Conservation (phyloP, 2,329 filamentous ascomycete species). For the Trichoderma gracile region DNA sequence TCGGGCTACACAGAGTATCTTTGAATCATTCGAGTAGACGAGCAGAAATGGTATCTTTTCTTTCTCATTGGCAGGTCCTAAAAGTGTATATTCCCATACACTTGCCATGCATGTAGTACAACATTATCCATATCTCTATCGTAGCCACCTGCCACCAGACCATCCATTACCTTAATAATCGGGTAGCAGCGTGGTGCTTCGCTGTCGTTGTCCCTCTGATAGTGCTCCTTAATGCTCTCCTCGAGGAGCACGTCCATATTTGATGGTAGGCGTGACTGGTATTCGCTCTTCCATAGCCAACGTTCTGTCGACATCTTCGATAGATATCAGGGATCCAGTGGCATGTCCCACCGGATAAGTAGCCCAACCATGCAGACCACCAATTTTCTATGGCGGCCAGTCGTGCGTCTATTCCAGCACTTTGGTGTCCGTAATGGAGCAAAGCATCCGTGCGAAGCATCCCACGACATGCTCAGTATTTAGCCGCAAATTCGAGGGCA, state of each 20-base stretch:
- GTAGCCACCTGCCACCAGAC: neutral
- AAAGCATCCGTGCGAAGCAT: neutral
- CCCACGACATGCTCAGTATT: neutral
- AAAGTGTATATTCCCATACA: slow-evolving; percentile 11
- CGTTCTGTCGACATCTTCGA: neutral
- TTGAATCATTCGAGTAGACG: neutral
- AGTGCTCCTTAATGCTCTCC: neutral
- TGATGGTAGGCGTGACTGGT: neutral
- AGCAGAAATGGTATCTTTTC: neutral
- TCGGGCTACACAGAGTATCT: slow-evolving; percentile 3
- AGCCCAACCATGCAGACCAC: neutral
- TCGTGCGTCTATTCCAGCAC: neutral
- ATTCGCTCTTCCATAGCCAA: neutral
- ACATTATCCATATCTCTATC: neutral
- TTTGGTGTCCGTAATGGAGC: neutral
- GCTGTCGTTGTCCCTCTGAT: neutral
- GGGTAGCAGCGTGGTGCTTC: neutral
- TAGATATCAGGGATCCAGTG: neutral
- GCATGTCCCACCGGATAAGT: neutral
- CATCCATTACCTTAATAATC: neutral
- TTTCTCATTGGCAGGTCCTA: neutral
- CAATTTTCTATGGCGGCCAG: neutral
- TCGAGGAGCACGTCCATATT: neutral
- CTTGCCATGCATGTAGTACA: neutral
- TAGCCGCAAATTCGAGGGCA: too few relatives aligned